Evolutionary conservation across 768 basidiomycete genomes (phyloP), one percentile per base, ranked within the genome.

Genomic region (Termitomyces sp.): DNA sequence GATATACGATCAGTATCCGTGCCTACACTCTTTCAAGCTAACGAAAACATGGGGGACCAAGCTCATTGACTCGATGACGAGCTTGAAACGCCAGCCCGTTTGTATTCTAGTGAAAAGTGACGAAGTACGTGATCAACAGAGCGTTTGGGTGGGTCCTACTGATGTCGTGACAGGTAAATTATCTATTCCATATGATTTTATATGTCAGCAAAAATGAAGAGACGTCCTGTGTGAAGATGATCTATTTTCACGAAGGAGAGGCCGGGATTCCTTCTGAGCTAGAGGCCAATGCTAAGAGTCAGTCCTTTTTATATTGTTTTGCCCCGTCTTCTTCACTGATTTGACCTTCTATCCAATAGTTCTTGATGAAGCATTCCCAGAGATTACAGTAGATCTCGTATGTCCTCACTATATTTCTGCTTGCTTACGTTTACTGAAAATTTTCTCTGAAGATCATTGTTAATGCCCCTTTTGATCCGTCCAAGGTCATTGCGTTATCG

Each of bases 191-290:
- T 50, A 84, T 85, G 77, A 74, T 89, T 29, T 69, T 84, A 12
- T 90, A 90, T 61, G 85, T 89, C 2, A 71, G 74, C 41, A 73
- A 76, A 55, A 90, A 88, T 62, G 89, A 91, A 67, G 83, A 85
- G 61, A 90, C 89, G 0, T 79, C 85, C 0, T 77, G 81, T 61
- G 62, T 90, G 54, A 87, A 87, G 69, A 78, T 90, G 12, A 76
- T 89, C 4, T 86, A 89, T 62, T 89, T 87, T 62, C 75, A 79
- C 56, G 78, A 84, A 27, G 73, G 70, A 23, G 81, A 80, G 31
- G 69, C 70, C 14, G 78, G 76, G 0, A 73, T 84, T 25, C 89
- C 89, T 0, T 84, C 84, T 0, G 89, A 91, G 63, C 69, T 91
- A 62, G 87, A 86, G 65, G 85, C 87, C 5, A 91, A 90, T 63